Evolutionary conservation across 2,329 filamentous ascomycete genomes (phyloP).

Genomic region (Hyphodiscus sp.): DNA sequence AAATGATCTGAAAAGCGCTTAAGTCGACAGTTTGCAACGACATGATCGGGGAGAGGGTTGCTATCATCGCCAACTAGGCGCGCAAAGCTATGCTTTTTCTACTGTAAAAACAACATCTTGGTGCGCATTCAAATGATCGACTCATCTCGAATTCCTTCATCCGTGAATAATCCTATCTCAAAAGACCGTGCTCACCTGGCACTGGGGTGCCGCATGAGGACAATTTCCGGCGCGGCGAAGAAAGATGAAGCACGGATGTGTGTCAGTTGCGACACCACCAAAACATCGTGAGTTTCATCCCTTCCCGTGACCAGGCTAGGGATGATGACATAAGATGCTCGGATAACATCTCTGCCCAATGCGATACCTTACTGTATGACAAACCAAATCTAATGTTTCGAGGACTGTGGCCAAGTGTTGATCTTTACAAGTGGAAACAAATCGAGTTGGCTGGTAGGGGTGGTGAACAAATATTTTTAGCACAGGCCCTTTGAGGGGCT

Average conservation of each 20-base stretch:
- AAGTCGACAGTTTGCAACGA: neutral
- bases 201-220: constrained; percentile 7
- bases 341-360: neutral
- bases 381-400: neutral
- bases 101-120: neutral
- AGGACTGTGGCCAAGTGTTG: neutral
- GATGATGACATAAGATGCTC: neutral
- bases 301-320: constrained; percentile 9
- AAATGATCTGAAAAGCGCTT: neutral
- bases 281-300: constrained; percentile 21
- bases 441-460: neutral
- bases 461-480: neutral
- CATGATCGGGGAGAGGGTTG: neutral
- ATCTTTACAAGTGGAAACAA: neutral
- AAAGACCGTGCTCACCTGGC: constrained; percentile 7
- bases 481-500: neutral
- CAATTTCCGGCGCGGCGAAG: constrained; percentile 11
- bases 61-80: neutral
- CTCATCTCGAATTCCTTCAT: neutral
- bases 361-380: neutral
- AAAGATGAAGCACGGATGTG: constrained; percentile 20
- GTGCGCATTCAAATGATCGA: neutral
- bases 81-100: neutral
- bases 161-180: neutral
- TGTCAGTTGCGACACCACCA: constrained; percentile 16